These are phyloP conservation scores for Macaranga tanarius DNA, from an alignment of 441 rosid species.

Conservation along the genomic window DNA sequence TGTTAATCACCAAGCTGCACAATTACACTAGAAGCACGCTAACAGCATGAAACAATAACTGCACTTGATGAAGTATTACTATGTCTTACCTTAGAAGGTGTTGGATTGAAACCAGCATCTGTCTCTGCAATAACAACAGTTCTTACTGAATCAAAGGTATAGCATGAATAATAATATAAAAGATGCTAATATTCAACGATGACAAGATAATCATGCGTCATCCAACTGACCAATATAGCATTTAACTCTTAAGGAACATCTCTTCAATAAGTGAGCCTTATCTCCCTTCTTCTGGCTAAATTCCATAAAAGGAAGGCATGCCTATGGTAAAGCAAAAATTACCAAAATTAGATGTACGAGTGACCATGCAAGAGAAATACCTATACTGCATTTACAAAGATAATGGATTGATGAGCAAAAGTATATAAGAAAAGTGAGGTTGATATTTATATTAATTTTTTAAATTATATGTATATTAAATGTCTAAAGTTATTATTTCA, in stretches of 20 bases:
- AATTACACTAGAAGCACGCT: not conserved
- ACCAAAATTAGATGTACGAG: not conserved
- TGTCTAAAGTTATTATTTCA: too few relatives aligned
- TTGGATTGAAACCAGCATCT: slow-evolving; percentile 84
- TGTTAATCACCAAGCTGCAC: not conserved
- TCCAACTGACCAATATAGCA: slow-evolving; percentile 59
- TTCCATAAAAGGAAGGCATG: slow-evolving; percentile 68
- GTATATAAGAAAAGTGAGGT: too few relatives aligned
- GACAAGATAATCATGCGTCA: slow-evolving; percentile 8
- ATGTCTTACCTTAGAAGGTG: slow-evolving; percentile 59
- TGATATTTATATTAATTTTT: too few relatives aligned
- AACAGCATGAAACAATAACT: not conserved
- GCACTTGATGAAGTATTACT: not conserved
- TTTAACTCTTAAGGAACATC: slow-evolving; percentile 63
- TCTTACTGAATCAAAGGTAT: slow-evolving; percentile 1
- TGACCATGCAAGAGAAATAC: not conserved
- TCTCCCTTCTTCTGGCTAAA: slow-evolving; percentile 50
- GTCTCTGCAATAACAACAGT: slow-evolving; percentile 50
- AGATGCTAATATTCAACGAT: not conserved
- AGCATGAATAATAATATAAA: slow-evolving; percentile 5
- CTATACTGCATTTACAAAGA: not conserved
- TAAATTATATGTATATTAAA: too few relatives aligned
- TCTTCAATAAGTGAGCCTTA: slow-evolving; percentile 49
- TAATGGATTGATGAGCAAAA: not conserved
- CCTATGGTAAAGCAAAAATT: slow-evolving; percentile 34